Evolutionary conservation across 305 asterid genomes (phyloP), one percentile per base, ranked within the genome.

Genomic region (Petunia hybrid): DNA sequence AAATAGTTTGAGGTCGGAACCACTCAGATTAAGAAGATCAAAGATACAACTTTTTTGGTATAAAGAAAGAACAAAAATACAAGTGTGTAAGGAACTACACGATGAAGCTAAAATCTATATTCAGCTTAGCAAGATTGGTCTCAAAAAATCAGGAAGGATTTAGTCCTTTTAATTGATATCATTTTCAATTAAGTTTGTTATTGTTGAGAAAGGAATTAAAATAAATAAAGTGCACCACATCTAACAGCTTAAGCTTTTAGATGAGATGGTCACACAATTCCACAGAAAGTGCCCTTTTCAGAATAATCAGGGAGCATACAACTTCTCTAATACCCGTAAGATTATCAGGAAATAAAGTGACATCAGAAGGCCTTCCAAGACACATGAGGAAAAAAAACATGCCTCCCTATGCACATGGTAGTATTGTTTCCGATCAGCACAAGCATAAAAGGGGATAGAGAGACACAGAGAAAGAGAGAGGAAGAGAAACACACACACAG

Each of bases 351-450:
- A 60, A 73, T 6, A 35, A 73, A 51, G 31, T n/a, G 14, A 35
- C 36, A 51, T 51, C 78, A 51, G 12, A 73, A 73, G 62, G 59
- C 63, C 48, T 12, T 48, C 36, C 62, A 6, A 51, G 53, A 53
- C 35, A 35, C 51, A 6, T 73, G 53, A 1, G 36, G 13, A 10
- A 73, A 73, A 71, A 53, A 12, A 6, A 48, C 63, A 73, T 8
- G 36, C 36, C 64, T 38, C 63, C 62, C 16, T 63, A 73, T 73
- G 46, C 78, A 51, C 64, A 53, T 38, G 7, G 1, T 74, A 48
- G 51, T 36, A 74, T 22, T 13, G 14, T 14, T 73, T 51, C 78
- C 64, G 36, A 74, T 53, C 38, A 74, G 53, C 77, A 70, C 31
- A 22, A 22, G 31, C 31, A 22, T 22, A 22, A 22, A 22, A 22